These are phyloP conservation scores for Populus pruinosa DNA, from an alignment of 345 rosid genomes.

Conservation along the genomic window DNA sequence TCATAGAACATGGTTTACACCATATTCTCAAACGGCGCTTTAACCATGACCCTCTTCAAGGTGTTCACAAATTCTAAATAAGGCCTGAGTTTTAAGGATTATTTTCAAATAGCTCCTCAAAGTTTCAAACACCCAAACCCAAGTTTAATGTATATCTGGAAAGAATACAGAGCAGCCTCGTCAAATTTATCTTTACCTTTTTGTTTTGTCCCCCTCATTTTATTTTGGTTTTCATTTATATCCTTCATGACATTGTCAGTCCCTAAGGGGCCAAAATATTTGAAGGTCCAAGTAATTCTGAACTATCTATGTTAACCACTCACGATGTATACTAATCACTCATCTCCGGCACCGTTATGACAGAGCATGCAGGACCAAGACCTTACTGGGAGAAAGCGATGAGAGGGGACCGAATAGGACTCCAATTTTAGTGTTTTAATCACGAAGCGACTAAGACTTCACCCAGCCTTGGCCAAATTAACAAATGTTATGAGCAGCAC, in stretches of 20 bases:
- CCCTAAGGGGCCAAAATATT: background rate
- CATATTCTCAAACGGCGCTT: rapidly evolving
- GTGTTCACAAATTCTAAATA: too few species aligned
- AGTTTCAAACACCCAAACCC: too few species aligned
- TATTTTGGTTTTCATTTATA: background rate
- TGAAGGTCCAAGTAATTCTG: background rate
- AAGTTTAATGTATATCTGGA: too few species aligned
- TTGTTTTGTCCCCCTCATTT: background rate
- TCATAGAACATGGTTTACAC: rapidly evolving
- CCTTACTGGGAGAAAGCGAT: background rate
- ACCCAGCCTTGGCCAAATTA: conserved; percentile 22
- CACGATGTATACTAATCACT: background rate
- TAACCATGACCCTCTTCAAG: too few species aligned
- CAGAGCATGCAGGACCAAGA: background rate
- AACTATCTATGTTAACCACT: background rate
- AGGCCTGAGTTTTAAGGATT: too few species aligned
- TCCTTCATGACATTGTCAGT: background rate
- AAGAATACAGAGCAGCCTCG: too few species aligned
- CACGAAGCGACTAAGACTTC: conserved; percentile 19
- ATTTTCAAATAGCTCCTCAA: too few species aligned
- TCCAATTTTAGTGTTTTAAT: conserved; percentile 8
- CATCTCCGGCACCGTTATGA: background rate
- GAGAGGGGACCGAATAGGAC: background rate
- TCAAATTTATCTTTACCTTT: too few species aligned
- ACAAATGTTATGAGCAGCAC: conserved; percentile 36